Evolutionary conservation across 1,139 yeast genomes (phyloP).

Genomic region (Fermentozyma sake): DNA sequence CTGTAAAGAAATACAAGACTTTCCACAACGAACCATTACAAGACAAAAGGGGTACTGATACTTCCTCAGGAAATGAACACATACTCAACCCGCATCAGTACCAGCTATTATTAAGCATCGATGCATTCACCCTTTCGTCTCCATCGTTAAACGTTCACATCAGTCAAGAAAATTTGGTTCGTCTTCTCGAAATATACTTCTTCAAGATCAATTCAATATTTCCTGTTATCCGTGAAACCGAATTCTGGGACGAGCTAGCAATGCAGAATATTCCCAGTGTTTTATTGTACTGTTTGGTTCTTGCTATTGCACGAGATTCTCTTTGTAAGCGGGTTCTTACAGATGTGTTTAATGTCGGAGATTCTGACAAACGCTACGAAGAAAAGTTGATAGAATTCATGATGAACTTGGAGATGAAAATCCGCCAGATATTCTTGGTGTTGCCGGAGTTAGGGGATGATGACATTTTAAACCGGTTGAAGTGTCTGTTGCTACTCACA

Average conservation of each 20-base stretch:
- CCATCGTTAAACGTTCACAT: neutral
- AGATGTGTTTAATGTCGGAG: neutral
- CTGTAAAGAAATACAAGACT: no score
- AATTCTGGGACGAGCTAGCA: conserved; percentile 2
- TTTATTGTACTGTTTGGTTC: conserved; percentile 1
- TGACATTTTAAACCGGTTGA: conserved; percentile 1
- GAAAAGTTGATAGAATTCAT: conserved; percentile 1
- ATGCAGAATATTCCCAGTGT: neutral
- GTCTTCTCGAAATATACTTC: conserved; percentile 1
- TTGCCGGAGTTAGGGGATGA: conserved; percentile 2
- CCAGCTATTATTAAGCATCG: conserved; percentile 1
- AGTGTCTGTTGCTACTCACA: conserved; percentile 2
- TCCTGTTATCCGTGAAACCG: conserved; percentile 1
- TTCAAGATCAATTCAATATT: conserved; percentile 2
- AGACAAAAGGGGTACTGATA: no score
- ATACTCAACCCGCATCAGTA: conserved; percentile 1
- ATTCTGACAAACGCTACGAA: neutral
- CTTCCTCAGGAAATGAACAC: no score
- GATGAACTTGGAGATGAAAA: conserved; percentile 1
- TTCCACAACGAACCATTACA: no score
- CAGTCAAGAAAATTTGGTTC: neutral
- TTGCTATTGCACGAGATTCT: conserved; percentile 1
- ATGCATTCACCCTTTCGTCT: conserved; percentile 1
- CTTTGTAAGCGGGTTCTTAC: neutral
- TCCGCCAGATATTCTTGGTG: conserved; percentile 1